A percentile compares a stretch with the other conserved stretches of the same genome.
These are phyloP conservation scores for Cytospora piceae DNA, from an alignment of 2,329 filamentous ascomycete genomes.

Conservation along the genomic window DNA sequence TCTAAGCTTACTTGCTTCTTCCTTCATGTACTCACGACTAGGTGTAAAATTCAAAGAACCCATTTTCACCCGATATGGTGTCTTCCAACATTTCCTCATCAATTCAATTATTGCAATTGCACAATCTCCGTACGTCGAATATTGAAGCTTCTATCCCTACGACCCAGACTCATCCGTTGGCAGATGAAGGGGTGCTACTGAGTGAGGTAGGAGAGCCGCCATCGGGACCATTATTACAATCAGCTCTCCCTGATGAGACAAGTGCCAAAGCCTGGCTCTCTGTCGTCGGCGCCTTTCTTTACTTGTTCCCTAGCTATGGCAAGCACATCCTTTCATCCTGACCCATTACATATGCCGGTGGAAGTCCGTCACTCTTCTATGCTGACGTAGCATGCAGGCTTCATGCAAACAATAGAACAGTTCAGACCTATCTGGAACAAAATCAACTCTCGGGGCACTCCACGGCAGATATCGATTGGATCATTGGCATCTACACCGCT, in stretches of 20 bases:
- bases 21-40: neutral
- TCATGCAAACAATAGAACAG: slow-evolving; percentile 51
- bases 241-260: neutral
- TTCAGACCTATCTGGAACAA: slow-evolving; percentile 50
- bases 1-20: no score
- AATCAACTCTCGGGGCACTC: slow-evolving; percentile 49
- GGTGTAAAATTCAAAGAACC: neutral
- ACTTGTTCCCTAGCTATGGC: slow-evolving; percentile 28
- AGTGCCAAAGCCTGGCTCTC: slow-evolving; percentile 25
- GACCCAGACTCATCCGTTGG: neutral
- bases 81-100: slow-evolving; percentile 8
- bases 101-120: slow-evolving; percentile 8
- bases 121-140: neutral
- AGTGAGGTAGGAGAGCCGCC: neutral
- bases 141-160: neutral
- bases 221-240: neutral
- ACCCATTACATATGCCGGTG: no score
- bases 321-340: neutral
- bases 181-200: neutral
- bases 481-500: slow-evolving; percentile 50
- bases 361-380: neutral
- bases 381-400: slow-evolving; percentile 39
- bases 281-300: slow-evolving; percentile 25
- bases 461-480: slow-evolving; percentile 53
- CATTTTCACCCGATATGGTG: neutral